Evolutionary conservation across 306 rosid genomes (phyloP).

Genomic region (Fagus crenata): DNA sequence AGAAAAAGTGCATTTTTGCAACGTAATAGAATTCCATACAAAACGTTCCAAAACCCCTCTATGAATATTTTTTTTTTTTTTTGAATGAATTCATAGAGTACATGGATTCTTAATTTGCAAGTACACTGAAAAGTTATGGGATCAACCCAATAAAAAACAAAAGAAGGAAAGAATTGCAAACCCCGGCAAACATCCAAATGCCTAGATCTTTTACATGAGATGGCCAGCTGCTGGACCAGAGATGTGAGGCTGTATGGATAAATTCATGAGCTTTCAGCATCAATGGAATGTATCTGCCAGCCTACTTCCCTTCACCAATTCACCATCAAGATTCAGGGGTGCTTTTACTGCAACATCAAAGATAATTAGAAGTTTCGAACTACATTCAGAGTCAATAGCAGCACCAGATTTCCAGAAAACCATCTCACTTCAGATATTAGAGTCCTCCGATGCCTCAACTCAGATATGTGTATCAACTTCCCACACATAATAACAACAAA

Average conservation of each 20-base stretch:
- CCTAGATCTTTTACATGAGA: background rate
- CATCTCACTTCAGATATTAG: background rate
- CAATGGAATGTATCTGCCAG: background rate
- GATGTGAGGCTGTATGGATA: background rate
- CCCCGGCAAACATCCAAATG: background rate
- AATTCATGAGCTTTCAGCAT: background rate
- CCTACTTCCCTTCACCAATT: background rate
- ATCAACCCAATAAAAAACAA: no score
- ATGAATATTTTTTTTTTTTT: no score
- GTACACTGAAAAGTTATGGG: no score
- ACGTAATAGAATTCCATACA: no score
- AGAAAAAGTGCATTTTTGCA: no score
- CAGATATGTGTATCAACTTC: background rate
- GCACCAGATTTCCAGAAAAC: background rate
- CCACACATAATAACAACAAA: background rate
- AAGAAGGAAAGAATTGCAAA: background rate
- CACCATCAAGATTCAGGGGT: background rate
- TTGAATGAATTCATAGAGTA: no score
- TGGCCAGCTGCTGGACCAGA: background rate
- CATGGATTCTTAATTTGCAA: no score
- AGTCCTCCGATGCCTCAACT: background rate
- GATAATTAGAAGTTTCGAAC: background rate
- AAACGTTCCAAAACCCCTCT: no score
- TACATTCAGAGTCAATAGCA: background rate
- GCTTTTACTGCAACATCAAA: background rate